Evolutionary conservation across 306 rosid species (phyloP), one percentile per base, ranked within the genome.

Genomic region (Lathyrus tuberosus): DNA sequence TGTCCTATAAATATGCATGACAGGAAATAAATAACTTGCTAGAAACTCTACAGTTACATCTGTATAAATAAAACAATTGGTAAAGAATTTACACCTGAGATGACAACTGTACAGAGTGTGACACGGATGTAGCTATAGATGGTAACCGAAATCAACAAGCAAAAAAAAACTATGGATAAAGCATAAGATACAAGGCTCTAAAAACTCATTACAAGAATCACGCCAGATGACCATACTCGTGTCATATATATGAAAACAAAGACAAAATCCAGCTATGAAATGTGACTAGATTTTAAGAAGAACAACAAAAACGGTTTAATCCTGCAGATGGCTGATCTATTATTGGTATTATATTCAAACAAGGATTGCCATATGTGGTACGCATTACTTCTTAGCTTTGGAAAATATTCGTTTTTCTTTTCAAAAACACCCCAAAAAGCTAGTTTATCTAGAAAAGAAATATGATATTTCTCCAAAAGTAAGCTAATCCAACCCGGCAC

Each of bases 251-350:
- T 38, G 72, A 51, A 64, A 75, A 67, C 71, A 51, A 28, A 61
- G 62, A 74, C 71, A 75, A 67, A 75, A 68, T 74, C 83, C 83
- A 79, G 74, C 86, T 73, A 70, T 33, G 47, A 53, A 80, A 24
- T 52, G 62, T 30, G 57, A 44, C 73, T 64, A 74, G 16, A 43
- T 62, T 73, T 74, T 16, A 79, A 79, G 74, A 72, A 71, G 69
- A 79, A 73, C 5, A 57, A 69, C 81, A 76, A 65, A 65, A 75
- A 44, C 16, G 6, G 66, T 73, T 64, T 51, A 12, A 10, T 47
- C 56, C 53, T 8, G 53, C 35, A 8, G 41, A 28, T 48, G 76
- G 37, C 53, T 56, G 47, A 74, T 69, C 69, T 30, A 56, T 68
- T 63, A 52, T 54, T 7, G 14, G 70, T 38, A 69, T 69, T 37